A percentile compares a stretch with the other conserved stretches of the same genome.
These are phyloP conservation scores for Lithospermum erythrorhizon DNA, from an alignment of 257 asterid genomes.

Conservation along the genomic window DNA sequence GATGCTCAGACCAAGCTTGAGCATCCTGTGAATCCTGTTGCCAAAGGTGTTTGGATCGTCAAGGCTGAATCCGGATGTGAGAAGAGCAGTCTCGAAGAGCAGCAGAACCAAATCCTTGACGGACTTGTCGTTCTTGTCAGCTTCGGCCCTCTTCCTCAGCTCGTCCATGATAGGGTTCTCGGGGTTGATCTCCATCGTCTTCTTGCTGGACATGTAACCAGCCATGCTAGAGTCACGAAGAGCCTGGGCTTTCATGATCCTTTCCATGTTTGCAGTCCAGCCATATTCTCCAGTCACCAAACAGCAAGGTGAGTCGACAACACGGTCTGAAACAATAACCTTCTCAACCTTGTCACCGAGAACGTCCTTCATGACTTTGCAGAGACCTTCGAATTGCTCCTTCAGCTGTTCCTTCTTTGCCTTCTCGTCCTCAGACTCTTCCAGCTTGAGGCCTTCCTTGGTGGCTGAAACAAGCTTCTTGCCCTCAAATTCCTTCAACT, in stretches of 20 bases:
- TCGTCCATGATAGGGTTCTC: conserved; percentile 64
- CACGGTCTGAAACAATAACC: conserved; percentile 55
- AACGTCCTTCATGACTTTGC: conserved; percentile 54
- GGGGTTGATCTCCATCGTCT: conserved; percentile 64
- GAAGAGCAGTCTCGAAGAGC: conserved; percentile 51
- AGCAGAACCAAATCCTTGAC: conserved; percentile 54
- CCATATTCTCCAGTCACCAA: conserved; percentile 56
- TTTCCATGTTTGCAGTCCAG: conserved; percentile 67
- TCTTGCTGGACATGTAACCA: conserved; percentile 65
- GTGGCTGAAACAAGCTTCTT: conserved; percentile 59
- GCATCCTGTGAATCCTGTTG: conserved; percentile 62
- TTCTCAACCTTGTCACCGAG: conserved; percentile 59
- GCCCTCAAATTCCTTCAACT: conserved; percentile 54
- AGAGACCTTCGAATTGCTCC: conserved; percentile 42
- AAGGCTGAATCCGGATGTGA: conserved; percentile 61
- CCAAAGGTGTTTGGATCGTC: conserved; percentile 67
- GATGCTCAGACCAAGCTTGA: conserved; percentile 65
- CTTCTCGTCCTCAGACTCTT: conserved; percentile 53
- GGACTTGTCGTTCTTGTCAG: conserved; percentile 59
- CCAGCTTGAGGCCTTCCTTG: conserved; percentile 55
- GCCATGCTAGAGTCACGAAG: conserved; percentile 63
- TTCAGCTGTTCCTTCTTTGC: conserved; percentile 37
- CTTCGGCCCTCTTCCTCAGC: conserved; percentile 67
- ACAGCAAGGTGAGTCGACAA: conserved; percentile 61
- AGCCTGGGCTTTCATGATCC: conserved; percentile 64